phyloP scores from a whole-genome alignment of 2,329 filamentous ascomycete species.

The Iodosphaeria phyllophila region DNA sequence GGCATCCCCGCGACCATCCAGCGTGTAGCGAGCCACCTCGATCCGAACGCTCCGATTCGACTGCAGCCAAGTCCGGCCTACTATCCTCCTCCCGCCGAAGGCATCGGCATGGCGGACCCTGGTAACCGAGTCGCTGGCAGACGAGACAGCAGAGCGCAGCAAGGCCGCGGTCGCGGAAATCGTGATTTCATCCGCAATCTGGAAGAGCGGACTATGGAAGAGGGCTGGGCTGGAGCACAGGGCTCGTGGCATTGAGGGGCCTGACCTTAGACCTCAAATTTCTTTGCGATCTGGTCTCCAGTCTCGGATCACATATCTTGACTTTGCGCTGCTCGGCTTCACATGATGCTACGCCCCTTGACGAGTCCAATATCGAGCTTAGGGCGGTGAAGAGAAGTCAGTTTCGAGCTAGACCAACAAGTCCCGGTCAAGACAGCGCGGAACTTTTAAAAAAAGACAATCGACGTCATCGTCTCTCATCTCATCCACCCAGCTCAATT shows the following conservation, averaged over 20 bases:
- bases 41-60: conserved; percentile 84
- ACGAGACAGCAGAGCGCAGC: conserved; percentile 55
- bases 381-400: no score
- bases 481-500: no score
- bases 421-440: no score
- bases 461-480: no score
- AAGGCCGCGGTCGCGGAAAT: conserved; percentile 36
- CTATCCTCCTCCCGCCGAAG: conserved; percentile 82
- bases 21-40: conserved; percentile 84
- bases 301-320: no score
- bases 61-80: conserved; percentile 93
- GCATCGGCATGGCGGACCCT: conserved; percentile 46
- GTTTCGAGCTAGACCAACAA: no score
- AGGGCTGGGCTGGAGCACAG: conserved; percentile 63
- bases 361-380: no score
- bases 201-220: conserved; percentile 85
- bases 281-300: no score
- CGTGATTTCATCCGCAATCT: conserved; percentile 88
- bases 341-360: no score
- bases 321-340: no score
- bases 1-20: conserved; percentile 88
- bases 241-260: conserved; percentile 46
- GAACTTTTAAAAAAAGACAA: no score
- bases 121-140: conserved; percentile 40
- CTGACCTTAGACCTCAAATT: background rate